These are phyloP conservation scores for Annulohypoxylon moriforme DNA, from an alignment of 495 filamentous ascomycete species.

Conservation along the genomic window DNA sequence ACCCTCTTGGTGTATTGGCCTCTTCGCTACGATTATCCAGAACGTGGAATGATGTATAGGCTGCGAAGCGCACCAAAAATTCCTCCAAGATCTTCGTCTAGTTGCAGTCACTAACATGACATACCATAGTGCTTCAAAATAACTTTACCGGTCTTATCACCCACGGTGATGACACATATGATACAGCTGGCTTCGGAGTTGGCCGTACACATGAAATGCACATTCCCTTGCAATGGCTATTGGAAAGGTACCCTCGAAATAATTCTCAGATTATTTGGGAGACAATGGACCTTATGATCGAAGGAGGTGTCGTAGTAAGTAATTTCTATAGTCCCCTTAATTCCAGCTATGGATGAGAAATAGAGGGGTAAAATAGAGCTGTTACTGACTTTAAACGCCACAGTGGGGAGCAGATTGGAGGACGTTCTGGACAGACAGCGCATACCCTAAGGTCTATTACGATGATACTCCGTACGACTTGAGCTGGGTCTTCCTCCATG, in stretches of 20 bases:
- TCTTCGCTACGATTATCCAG: neutral
- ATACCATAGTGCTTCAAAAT: constrained; percentile 44
- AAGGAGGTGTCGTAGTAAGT: constrained; percentile 26
- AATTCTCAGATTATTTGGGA: constrained; percentile 49
- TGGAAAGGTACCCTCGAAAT: constrained; percentile 54
- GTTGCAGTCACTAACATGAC: neutral
- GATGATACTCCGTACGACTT: constrained; percentile 29
- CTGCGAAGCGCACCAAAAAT: neutral
- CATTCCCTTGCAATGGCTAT: constrained; percentile 61
- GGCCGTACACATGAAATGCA: constrained; percentile 48
- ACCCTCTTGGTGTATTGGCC: neutral
- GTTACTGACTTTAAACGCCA: neutral
- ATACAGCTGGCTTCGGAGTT: constrained; percentile 32
- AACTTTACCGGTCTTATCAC: constrained; percentile 35
- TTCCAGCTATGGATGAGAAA: neutral
- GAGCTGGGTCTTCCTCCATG: constrained; percentile 47
- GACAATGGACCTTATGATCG: constrained; percentile 45
- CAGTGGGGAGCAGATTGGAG: constrained; percentile 41
- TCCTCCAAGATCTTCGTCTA: neutral
- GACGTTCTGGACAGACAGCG: constrained; percentile 32
- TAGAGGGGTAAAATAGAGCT: neutral
- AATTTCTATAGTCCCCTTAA: neutral
- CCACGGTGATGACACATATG: constrained; percentile 34
- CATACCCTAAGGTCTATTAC: constrained; percentile 33
- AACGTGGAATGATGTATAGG: neutral